phyloP scores from a whole-genome alignment of 345 rosid species.

The Dovyalis caffra region DNA sequence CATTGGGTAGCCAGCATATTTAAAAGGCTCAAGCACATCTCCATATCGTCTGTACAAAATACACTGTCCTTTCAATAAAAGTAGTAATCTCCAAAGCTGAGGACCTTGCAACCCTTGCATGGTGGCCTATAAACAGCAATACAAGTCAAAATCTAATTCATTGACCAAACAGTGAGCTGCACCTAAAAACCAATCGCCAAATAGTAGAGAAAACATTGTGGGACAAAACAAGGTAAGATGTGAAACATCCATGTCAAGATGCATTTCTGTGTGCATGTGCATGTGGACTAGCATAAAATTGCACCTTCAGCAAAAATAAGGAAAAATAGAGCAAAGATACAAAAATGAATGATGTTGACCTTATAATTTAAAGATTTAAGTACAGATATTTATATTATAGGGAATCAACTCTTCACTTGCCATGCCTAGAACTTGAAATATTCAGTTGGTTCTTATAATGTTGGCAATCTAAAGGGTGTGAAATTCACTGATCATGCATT shows the following conservation, averaged over 20 bases:
- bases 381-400: neutral
- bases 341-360: neutral
- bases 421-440: neutral
- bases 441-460: neutral
- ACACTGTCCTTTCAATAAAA: constrained; percentile 92
- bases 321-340: neutral
- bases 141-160: neutral
- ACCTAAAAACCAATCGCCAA: no score
- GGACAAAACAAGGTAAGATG: no score
- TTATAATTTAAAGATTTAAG: neutral
- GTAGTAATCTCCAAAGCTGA: constrained; percentile 96
- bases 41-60: constrained; percentile 91
- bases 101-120: constrained; percentile 99
- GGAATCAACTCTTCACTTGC: neutral
- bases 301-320: neutral
- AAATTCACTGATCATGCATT: no score
- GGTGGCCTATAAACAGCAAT: constrained; percentile 65
- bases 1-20: constrained; percentile 99
- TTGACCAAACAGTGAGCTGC: neutral
- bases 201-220: no score
- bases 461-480: no score
- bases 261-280: neutral
- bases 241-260: no score
- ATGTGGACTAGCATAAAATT: neutral
- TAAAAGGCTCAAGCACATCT: constrained; percentile 82